Percentiles rank a stretch among this genome's conserved stretches.
phyloP scores from a whole-genome alignment of 805 yeast species.

The Schwanniomyces pseudopolymorphus region DNA sequence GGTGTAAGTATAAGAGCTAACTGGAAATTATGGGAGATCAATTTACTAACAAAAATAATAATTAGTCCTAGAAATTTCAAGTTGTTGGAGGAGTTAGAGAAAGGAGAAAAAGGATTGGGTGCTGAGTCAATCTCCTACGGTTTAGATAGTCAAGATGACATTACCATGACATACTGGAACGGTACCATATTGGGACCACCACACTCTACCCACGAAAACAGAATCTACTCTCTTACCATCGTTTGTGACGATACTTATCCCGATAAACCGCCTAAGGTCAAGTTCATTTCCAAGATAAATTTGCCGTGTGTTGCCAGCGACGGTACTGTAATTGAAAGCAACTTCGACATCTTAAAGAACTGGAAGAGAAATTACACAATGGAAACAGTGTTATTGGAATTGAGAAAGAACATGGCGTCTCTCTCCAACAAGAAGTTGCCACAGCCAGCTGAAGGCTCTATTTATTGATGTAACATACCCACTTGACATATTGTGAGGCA shows the following conservation, averaged over 20 bases:
- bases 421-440: slow-evolving; percentile 77
- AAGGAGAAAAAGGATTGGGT: slow-evolving; percentile 96
- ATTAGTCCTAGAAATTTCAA: slow-evolving; percentile 88
- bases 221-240: slow-evolving; percentile 82
- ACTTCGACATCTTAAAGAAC: slow-evolving; percentile 66
- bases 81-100: slow-evolving; percentile 92
- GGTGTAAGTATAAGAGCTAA: slow-evolving; percentile 35
- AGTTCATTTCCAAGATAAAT: slow-evolving; percentile 80
- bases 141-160: slow-evolving; percentile 83
- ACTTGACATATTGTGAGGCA: neutral
- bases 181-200: slow-evolving; percentile 99
- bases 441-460: slow-evolving; percentile 90
- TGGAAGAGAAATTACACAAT: slow-evolving; percentile 93
- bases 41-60: slow-evolving; percentile 11
- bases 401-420: slow-evolving; percentile 82
- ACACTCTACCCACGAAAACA: slow-evolving; percentile 81
- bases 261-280: slow-evolving; percentile 80
- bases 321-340: slow-evolving; percentile 47
- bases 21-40: neutral
- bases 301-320: slow-evolving; percentile 82
- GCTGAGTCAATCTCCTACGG: slow-evolving; percentile 98
- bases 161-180: slow-evolving; percentile 93
- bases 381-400: slow-evolving; percentile 87
- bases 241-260: slow-evolving; percentile 87
- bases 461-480: slow-evolving; percentile 35